Conservation (phyloP, 371 early-diverging fungal genomes). For the Globomyces sp. region DNA sequence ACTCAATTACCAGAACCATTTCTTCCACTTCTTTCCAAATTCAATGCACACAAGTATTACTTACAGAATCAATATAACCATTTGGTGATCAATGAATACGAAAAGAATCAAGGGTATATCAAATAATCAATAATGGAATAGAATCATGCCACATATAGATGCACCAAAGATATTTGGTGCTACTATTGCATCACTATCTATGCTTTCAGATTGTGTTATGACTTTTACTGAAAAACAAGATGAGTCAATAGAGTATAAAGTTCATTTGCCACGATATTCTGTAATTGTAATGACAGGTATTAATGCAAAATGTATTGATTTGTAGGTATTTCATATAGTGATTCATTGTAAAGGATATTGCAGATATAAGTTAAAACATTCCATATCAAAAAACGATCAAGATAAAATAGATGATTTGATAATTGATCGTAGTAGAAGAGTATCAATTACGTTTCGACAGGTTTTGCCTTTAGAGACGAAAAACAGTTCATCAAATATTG, state of each 20-base stretch:
- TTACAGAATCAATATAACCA: conserved; percentile 54
- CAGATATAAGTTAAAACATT: conserved; percentile 65
- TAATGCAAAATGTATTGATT: too few relatives aligned
- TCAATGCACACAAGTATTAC: conserved; percentile 36
- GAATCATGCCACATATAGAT: conserved; percentile 46
- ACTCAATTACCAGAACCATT: conserved; percentile 58
- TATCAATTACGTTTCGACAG: conserved; percentile 32
- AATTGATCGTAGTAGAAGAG: conserved; percentile 47
- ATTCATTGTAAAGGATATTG: conserved; percentile 22
- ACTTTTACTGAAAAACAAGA: conserved; percentile 48
- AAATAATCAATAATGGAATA: neutral
- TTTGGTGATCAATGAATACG: conserved; percentile 70
- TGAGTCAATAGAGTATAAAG: neutral
- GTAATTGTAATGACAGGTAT: conserved; percentile 61
- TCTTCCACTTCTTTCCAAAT: conserved; percentile 32
- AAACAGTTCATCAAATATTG: too few relatives aligned
- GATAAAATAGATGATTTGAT: conserved; percentile 38
- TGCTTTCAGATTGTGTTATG: conserved; percentile 70
- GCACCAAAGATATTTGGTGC: conserved; percentile 62
- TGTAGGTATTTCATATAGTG: too few relatives aligned
- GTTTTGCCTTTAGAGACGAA: neutral
- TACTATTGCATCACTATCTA: conserved; percentile 60
- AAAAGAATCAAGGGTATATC: conserved; percentile 63
- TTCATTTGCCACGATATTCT: conserved; percentile 47
- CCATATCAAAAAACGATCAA: conserved; percentile 62